Base-by-base conservation (phyloP, 768 basidiomycete genomes). In the Mycena vulgaris region DNA sequence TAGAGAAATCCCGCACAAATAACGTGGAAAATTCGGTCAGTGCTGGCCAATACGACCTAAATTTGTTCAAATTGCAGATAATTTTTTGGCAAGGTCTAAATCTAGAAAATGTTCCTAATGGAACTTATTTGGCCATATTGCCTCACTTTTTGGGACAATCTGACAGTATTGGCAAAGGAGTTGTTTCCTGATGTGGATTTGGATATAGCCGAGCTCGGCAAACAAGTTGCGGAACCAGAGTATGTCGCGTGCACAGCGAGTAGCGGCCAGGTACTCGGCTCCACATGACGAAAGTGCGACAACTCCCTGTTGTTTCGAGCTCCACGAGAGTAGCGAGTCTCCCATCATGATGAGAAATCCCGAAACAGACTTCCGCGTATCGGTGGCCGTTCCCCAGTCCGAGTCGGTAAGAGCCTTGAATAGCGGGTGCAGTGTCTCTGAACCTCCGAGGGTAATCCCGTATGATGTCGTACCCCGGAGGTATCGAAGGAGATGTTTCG, bases 271-370 rank as follows among this genome's bases (percentile, higher is more conserved):
- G 14, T 65, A 65, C 31, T 83, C 80, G 16, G 80, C 77, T 70
- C 82, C 80, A 3, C 73, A 71, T 0, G 78, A 80, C 3, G 82
- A 83, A 11, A 82, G 78, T 2, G 78, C 76, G 14, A 81, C 73
- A 10, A 80, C 72, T 1, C 73, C n/a, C n/a, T n/a, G n/a, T n/a
- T n/a, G n/a, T n/a, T n/a, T n/a, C n/a, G n/a, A n/a, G n/a, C n/a
- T n/a, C 83, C 83, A 83, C 2, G 75, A 75, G 3, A 83, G 68
- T 0, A 78, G 72, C 7, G 65, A 66, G 33, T 66, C 75, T 31
- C 76, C 75, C 19, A 79, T 47, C 37, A 78, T 71, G 56, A 80
- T 79, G 14, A 78, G 67, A 61, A 79, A 82, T 0, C 81, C 80
- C 3, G 78, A 81, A 1, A 80, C 75, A 0, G 83, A 80, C 21